Evolutionary conservation across 2,329 filamentous ascomycete species (phyloP).

Genomic region (Fusarium concolor): DNA sequence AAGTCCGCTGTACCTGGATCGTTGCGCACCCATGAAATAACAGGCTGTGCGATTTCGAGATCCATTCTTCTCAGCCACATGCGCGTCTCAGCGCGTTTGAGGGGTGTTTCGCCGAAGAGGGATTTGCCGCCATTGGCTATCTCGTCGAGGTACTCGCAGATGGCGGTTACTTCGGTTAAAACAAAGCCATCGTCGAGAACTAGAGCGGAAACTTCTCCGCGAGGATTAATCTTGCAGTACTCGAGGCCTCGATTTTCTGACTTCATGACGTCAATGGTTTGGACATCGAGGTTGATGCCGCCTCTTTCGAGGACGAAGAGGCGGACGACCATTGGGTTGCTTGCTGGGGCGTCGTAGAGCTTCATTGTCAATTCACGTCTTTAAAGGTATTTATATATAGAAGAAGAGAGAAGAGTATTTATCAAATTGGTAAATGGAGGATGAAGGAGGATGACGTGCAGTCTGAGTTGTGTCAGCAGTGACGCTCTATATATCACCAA

Average conservation of each 20-base stretch:
- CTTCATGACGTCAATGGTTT: conserved; percentile 22
- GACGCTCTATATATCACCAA: background rate
- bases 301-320: conserved; percentile 34
- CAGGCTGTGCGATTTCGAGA: conserved; percentile 10
- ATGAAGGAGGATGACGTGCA: background rate
- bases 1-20: conserved; percentile 3
- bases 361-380: background rate
- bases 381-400: no score
- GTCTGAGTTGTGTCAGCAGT: background rate
- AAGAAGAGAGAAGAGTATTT: background rate
- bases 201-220: conserved; percentile 13
- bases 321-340: conserved; percentile 22
- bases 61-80: conserved; percentile 19
- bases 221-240: conserved; percentile 20
- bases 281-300: conserved; percentile 6
- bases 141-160: conserved; percentile 14
- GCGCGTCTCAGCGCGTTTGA: conserved; percentile 2
- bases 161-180: conserved; percentile 12
- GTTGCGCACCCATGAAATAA: background rate
- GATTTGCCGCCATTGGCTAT: background rate
- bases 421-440: rapidly evolving
- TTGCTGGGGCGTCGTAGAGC: conserved; percentile 20
- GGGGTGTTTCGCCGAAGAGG: background rate
- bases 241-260: conserved; percentile 22
- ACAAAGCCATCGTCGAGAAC: conserved; percentile 1